Conservation (phyloP, 495 filamentous ascomycete species). For the Xylaria acuta region DNA sequence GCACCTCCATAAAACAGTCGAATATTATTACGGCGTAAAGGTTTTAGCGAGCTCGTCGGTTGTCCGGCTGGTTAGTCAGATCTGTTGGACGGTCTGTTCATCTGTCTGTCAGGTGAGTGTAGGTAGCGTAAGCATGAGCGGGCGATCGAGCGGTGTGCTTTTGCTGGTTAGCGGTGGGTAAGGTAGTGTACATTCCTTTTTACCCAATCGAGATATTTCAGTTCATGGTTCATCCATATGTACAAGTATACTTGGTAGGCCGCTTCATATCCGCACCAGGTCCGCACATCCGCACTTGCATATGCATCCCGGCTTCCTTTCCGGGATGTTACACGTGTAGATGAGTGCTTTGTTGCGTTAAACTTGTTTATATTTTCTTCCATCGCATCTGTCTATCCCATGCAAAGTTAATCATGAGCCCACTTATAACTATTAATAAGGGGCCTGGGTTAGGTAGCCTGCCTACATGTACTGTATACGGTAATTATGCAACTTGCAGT, state of each 20-base stretch:
- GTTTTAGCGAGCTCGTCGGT: background rate
- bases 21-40: background rate
- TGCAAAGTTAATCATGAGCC: constrained; percentile 3
- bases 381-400: background rate
- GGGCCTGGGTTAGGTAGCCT: background rate
- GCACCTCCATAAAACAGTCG: constrained; percentile 33
- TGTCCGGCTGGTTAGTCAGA: background rate
- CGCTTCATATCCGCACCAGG: constrained; percentile 9
- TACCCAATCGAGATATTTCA: constrained; percentile 19
- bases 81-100: background rate
- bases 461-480: background rate
- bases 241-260: background rate
- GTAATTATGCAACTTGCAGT: background rate
- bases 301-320: constrained; percentile 12
- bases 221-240: background rate
- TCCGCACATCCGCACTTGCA: constrained; percentile 21
- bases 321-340: constrained; percentile 10
- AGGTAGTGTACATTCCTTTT: constrained; percentile 5
- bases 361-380: constrained; percentile 4
- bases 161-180: constrained; percentile 11
- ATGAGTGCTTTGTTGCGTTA: background rate
- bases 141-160: constrained; percentile 9
- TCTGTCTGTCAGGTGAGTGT: background rate
- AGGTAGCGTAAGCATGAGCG: constrained; percentile 14
- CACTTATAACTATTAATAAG: background rate